A percentile compares a stretch with the other conserved stretches of the same genome.
Evolutionary conservation across 2,329 filamentous ascomycete species (phyloP).

Genomic region (Calcarisporium arbuscula): DNA sequence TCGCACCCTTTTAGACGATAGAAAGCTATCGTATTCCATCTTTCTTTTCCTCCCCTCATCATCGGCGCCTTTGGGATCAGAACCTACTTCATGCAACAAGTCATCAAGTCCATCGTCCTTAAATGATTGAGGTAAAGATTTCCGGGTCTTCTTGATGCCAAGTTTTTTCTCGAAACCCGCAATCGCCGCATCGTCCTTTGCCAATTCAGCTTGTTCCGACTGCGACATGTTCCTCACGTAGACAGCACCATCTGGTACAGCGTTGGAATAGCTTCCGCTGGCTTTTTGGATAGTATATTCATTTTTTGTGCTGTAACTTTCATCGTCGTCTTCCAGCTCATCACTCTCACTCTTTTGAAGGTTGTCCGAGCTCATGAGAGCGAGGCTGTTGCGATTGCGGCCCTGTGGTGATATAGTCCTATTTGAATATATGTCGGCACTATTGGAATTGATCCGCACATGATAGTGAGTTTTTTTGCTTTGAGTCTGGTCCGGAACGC

Average conservation of each 20-base stretch:
- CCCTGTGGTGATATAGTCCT: constrained; percentile 1
- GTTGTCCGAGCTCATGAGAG: not conserved
- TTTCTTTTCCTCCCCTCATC: constrained; percentile 57
- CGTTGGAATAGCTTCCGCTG: not conserved
- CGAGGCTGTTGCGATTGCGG: not conserved
- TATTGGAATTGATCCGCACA: too few relatives aligned
- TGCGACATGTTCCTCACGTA: not conserved
- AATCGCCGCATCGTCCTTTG: constrained; percentile 83
- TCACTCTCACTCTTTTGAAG: constrained; percentile 12
- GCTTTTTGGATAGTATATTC: not conserved
- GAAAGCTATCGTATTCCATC: constrained; percentile 52
- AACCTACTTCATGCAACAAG: constrained; percentile 59
- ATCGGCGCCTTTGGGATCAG: constrained; percentile 39
- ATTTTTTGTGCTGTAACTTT: not conserved
- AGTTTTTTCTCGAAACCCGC: constrained; percentile 80
- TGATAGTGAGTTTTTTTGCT: too few relatives aligned
- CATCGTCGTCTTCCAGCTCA: constrained; percentile 15
- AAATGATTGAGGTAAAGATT: constrained; percentile 65
- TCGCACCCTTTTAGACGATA: constrained; percentile 53
- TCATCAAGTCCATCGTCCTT: constrained; percentile 78
- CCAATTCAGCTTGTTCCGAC: constrained; percentile 38
- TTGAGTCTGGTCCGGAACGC: too few relatives aligned
- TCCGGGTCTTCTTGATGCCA: constrained; percentile 70
- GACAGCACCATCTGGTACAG: not conserved
- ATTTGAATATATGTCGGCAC: constrained; percentile 10